Conservation (phyloP, 1,139 yeast species). For the Lodderomyces margitis region DNA sequence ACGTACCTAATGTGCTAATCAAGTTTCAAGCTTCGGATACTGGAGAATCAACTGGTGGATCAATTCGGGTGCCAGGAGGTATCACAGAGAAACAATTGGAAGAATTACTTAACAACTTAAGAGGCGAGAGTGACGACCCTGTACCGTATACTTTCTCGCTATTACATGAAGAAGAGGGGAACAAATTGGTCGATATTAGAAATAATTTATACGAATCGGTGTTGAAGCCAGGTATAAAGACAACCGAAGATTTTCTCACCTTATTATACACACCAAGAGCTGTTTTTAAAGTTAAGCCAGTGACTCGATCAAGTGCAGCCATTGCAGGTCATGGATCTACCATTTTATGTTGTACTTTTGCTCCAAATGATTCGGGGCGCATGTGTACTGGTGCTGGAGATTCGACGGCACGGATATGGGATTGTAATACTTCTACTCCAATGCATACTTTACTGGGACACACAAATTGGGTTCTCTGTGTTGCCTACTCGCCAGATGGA, state of each 20-base stretch:
- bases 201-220: constrained; percentile 77
- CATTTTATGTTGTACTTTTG: constrained; percentile 86
- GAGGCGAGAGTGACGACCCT: constrained; percentile 71
- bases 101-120: constrained; percentile 74
- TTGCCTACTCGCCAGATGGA: constrained; percentile 94
- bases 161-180: constrained; percentile 41
- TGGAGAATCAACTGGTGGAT: constrained; percentile 85
- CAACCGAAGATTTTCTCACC: constrained; percentile 92
- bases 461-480: constrained; percentile 90
- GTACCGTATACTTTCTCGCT: constrained; percentile 87
- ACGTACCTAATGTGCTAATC: constrained; percentile 82
- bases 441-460: constrained; percentile 79
- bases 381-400: constrained; percentile 98
- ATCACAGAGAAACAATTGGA: constrained; percentile 86
- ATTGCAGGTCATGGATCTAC: constrained; percentile 96
- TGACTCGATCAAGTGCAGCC: constrained; percentile 88
- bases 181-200: constrained; percentile 62
- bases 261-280: constrained; percentile 93
- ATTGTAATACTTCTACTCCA: constrained; percentile 93
- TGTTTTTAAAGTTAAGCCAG: constrained; percentile 86
- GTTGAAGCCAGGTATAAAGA: constrained; percentile 79
- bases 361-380: constrained; percentile 82
- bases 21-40: constrained; percentile 93
- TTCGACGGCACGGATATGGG: constrained; percentile 97
- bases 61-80: constrained; percentile 88